These are phyloP conservation scores for Tylopilus plumbeoviolaceoides DNA, from an alignment of 768 basidiomycete genomes.

Conservation along the genomic window DNA sequence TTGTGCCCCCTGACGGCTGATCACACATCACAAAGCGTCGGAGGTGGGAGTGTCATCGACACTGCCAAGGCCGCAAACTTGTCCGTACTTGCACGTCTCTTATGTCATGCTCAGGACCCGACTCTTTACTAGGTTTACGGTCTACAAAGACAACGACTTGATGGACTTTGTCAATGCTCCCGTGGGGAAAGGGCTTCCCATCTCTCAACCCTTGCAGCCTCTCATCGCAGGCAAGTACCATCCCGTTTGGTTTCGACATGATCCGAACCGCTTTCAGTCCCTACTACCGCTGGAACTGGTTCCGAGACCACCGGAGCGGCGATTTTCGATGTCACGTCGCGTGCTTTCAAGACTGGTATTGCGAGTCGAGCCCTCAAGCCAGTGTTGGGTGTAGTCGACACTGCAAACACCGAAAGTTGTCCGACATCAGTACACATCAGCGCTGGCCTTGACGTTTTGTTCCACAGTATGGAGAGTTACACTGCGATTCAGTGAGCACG, in stretches of 20 bases:
- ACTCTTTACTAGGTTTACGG: conserved; percentile 58
- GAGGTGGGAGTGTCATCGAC: conserved; percentile 94
- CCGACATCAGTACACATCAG: conserved; percentile 92
- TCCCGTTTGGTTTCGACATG: not conserved
- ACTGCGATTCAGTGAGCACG: conserved; percentile 81
- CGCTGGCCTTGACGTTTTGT: conserved; percentile 91
- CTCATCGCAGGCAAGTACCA: conserved; percentile 66
- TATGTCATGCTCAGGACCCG: not conserved
- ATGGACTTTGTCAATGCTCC: conserved; percentile 98
- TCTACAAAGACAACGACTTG: conserved; percentile 88
- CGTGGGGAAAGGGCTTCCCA: conserved; percentile 86
- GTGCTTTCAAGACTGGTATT: conserved; percentile 95
- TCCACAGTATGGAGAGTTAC: conserved; percentile 94
- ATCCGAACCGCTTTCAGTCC: conserved; percentile 37
- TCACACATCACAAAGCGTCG: conserved; percentile 50
- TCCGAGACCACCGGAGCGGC: conserved; percentile 95
- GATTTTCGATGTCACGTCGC: conserved; percentile 89
- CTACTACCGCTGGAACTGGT: conserved; percentile 83
- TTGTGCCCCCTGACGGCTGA: not conserved
- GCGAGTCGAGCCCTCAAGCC: conserved; percentile 90
- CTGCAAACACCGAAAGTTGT: conserved; percentile 87
- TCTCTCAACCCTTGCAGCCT: conserved; percentile 68
- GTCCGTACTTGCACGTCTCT: conserved; percentile 35
- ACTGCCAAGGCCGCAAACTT: conserved; percentile 95
- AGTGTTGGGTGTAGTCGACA: conserved; percentile 81